Base-by-base conservation (phyloP, 768 basidiomycete genomes). In the Sistotremastrum niveocremeum region DNA sequence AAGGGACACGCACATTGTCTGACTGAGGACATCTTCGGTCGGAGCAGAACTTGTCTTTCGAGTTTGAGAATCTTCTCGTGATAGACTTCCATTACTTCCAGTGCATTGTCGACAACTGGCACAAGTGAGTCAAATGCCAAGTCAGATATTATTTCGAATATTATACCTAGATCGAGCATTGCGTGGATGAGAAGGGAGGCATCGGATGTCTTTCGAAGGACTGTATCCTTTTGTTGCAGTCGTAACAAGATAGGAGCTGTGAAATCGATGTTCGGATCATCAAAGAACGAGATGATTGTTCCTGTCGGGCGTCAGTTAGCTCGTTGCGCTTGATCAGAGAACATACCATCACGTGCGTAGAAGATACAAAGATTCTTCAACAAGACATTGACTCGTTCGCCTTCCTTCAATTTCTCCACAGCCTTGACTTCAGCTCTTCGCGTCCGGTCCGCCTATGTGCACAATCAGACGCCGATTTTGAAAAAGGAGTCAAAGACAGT, bases 21-120 rank as follows among this genome's bases (percentile, higher is more conserved):
- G 9, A 86, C 82, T 28, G 72, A 76, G 47, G 67, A 63, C 66
- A 83, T 74, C 43, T 71, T 67, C 0, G 81, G 74, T 54, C 70
- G 74, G 29, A 81, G 52, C 10, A 85, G 65, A 35, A 83, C 70
- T 11, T 66, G 60, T 34, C 70, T 67, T 54, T 85, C 82, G 38
- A 79, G 73, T 54, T 73, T 66, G 37, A 74, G 62, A 43, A 85
- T 74, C 49, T 73, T 76, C 41, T 66, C 60, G 46, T 81, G 81
- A 51, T 81, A 84, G 48, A 73, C 71, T 46, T 84, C 81, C 41
- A 83, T 69, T 34, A 84, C 74, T 54, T 79, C 75, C 7, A 84
- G 60, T 1, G 77, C 73, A 40, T 72, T 68, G 57, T 86, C 84
- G 8, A 84, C 81, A 41, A 81, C 79, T 81, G 47, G 2, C 30